A percentile compares a stretch with the other conserved stretches of the same genome.
Conservation (phyloP, 176 grass and related monocot species). For the Zoysia japonica region DNA sequence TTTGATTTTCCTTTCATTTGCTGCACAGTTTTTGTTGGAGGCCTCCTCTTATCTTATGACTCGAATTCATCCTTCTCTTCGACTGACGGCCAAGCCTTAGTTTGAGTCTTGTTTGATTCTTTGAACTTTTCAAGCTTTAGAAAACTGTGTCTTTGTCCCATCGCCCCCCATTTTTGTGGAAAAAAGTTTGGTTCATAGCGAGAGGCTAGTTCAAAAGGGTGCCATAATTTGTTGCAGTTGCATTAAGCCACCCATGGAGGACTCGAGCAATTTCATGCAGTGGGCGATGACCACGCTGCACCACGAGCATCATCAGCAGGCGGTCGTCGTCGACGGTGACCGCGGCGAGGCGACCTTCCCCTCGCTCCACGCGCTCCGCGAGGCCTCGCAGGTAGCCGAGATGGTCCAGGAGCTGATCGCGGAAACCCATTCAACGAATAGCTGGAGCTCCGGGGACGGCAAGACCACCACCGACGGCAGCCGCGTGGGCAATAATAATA, state of each 20-base stretch:
- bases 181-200: neutral
- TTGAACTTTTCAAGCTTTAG: neutral
- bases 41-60: neutral
- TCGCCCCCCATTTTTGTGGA: neutral
- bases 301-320: constrained; percentile 18
- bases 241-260: constrained; percentile 19
- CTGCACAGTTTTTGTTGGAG: neutral
- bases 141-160: no score
- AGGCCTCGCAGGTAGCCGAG: neutral
- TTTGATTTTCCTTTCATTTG: neutral
- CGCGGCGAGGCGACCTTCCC: constrained; percentile 24
- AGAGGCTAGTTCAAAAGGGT: neutral
- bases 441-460: constrained; percentile 40
- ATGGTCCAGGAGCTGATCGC: constrained; percentile 25
- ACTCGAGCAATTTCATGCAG: constrained; percentile 43
- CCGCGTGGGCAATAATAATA: neutral
- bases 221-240: neutral
- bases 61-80: neutral
- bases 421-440: constrained; percentile 12
- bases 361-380: constrained; percentile 37
- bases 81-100: neutral
- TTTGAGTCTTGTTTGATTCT: constrained; percentile 6
- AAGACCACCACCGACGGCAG: constrained; percentile 1
- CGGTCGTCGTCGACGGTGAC: neutral
- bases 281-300: constrained; percentile 48